Evolutionary conservation across 2,329 filamentous ascomycete genomes (phyloP).

Genomic region (Dryadomyces sulphureus): DNA sequence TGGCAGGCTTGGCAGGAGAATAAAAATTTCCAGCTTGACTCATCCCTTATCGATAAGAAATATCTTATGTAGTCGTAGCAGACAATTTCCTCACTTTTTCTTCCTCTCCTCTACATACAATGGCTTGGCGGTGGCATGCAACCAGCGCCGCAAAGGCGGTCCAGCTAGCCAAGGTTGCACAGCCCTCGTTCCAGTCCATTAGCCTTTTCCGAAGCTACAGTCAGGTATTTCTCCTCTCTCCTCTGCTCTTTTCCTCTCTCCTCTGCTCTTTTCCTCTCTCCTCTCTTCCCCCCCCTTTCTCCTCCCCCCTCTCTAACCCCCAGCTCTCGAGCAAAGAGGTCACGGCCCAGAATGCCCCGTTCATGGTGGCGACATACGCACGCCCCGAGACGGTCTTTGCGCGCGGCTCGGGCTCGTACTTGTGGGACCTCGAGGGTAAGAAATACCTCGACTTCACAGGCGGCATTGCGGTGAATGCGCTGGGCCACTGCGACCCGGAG

Average conservation of each 20-base stretch:
- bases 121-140: conserved; percentile 8
- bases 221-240: too few species aligned
- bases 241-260: too few species aligned
- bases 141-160: conserved; percentile 6
- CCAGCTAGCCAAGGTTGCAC: conserved; percentile 2
- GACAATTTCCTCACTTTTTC: background rate
- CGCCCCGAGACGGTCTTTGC: conserved; percentile 83
- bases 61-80: background rate
- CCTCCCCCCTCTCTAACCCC: background rate
- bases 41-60: conserved; percentile 5
- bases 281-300: too few species aligned
- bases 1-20: too few species aligned
- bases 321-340: conserved; percentile 45
- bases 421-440: conserved; percentile 82
- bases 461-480: conserved; percentile 85
- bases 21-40: conserved; percentile 1
- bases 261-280: too few species aligned
- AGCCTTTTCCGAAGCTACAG: background rate
- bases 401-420: conserved; percentile 69
- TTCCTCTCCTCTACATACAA: background rate
- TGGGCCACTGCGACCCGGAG: conserved; percentile 80
- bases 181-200: background rate
- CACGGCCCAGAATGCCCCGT: conserved; percentile 62
- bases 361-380: conserved; percentile 92
- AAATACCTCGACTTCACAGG: conserved; percentile 90